Evolutionary conservation across 1,284 basidiomycete species (phyloP).

Genomic region (Boletus mariae): DNA sequence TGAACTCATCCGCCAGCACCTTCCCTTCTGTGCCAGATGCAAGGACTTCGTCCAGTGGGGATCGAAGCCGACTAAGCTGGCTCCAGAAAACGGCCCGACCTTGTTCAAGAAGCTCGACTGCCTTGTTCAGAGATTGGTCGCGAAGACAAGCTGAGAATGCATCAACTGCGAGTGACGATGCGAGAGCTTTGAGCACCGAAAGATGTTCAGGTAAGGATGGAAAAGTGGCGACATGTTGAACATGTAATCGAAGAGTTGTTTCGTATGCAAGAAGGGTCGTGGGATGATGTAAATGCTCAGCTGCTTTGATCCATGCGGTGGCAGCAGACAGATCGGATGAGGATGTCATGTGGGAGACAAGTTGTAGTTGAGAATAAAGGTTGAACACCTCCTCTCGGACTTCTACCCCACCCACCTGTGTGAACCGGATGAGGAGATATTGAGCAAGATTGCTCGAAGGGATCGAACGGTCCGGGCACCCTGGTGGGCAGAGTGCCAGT

Average conservation of each 20-base stretch:
- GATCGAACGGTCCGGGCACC: background rate
- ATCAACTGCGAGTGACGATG: conserved; percentile 4
- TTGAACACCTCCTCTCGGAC: background rate
- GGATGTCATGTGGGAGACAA: background rate
- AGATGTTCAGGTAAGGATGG: conserved; percentile 4
- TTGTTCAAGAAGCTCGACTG: conserved; percentile 1
- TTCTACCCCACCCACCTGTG: background rate
- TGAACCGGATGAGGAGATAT: background rate
- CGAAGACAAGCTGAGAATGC: background rate
- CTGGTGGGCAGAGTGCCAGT: background rate
- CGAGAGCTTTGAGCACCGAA: background rate
- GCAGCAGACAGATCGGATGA: background rate
- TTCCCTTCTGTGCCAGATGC: background rate
- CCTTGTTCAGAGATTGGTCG: background rate
- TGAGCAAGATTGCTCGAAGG: background rate
- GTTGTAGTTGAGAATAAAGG: background rate
- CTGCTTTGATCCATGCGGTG: background rate
- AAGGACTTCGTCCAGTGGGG: background rate
- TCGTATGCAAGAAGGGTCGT: conserved; percentile 2
- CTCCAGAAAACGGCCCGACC: conserved; percentile 2
- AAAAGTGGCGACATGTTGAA: background rate
- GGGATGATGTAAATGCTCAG: conserved; percentile 1
- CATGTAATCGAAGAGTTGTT: background rate
- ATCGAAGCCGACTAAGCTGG: background rate
- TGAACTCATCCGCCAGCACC: background rate